Percentiles rank a stretch among this genome's conserved stretches.
Conservation (phyloP, 1,284 basidiomycete genomes). For the Heterobasidion parviporum region DNA sequence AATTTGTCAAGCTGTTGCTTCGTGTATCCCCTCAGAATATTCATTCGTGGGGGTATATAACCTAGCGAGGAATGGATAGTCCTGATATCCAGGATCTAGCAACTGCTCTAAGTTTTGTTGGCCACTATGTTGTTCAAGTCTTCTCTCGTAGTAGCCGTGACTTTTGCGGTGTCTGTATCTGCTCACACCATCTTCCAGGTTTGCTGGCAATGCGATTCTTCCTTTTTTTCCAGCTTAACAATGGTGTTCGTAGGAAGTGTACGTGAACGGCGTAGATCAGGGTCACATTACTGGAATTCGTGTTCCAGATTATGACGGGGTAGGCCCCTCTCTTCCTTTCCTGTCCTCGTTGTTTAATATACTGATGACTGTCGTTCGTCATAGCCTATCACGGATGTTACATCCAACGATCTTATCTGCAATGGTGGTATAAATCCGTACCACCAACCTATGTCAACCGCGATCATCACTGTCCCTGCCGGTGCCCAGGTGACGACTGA, state of each 20-base stretch:
- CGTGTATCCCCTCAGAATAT: neutral
- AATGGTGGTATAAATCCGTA: constrained; percentile 56
- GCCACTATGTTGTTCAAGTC: constrained; percentile 5
- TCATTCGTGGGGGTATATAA: neutral
- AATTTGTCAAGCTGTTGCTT: too few relatives aligned
- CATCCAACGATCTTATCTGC: constrained; percentile 48
- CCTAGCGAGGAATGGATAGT: neutral
- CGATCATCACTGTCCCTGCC: constrained; percentile 42
- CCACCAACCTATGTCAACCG: constrained; percentile 40
- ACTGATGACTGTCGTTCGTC: neutral
- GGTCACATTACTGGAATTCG: constrained; percentile 40
- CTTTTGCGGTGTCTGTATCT: constrained; percentile 20
- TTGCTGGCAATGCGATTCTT: neutral
- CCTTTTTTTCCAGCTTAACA: neutral
- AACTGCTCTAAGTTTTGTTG: neutral
- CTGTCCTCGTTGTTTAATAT: neutral
- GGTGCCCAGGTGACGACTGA: constrained; percentile 43
- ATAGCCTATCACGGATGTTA: constrained; percentile 45
- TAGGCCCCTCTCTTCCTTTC: constrained; percentile 17
- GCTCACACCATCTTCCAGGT: constrained; percentile 46
- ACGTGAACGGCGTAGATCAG: constrained; percentile 40
- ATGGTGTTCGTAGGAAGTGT: constrained; percentile 24
- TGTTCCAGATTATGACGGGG: constrained; percentile 41
- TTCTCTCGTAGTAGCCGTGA: constrained; percentile 19
- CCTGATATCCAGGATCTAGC: too few relatives aligned